These are phyloP conservation scores for Fragaria nilgerrensis DNA, from an alignment of 306 rosid genomes.

Conservation along the genomic window DNA sequence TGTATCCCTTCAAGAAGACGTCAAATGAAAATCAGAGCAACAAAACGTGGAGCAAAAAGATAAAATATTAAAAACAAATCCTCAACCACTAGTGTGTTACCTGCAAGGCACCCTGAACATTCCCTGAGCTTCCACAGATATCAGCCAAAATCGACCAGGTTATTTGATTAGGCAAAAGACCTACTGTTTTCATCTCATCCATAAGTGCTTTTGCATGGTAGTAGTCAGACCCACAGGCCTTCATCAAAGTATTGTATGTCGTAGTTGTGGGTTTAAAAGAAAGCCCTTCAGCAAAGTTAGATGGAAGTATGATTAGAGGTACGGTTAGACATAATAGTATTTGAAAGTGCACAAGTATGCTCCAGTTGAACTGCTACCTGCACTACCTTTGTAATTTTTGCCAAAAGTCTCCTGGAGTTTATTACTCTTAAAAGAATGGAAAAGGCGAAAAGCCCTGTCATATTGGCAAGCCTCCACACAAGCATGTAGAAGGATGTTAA, in stretches of 20 bases:
- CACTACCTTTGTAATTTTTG: constrained; percentile 28
- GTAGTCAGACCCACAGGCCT: constrained; percentile 95
- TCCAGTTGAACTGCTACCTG: constrained; percentile 19
- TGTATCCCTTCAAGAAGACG: constrained; percentile 4
- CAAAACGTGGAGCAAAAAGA: background rate
- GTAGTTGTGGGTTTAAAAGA: constrained; percentile 71
- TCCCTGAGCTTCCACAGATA: constrained; percentile 61
- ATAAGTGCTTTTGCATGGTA: constrained; percentile 74
- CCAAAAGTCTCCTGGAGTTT: constrained; percentile 37
- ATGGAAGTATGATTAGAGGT: constrained; percentile 43
- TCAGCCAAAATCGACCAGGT: constrained; percentile 89
- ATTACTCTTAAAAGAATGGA: constrained; percentile 67
- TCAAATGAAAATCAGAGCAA: constrained; percentile 10
- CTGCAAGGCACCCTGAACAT: constrained; percentile 74
- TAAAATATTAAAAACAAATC: background rate
- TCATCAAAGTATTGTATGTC: constrained; percentile 84
- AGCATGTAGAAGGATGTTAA: constrained; percentile 85
- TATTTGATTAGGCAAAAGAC: constrained; percentile 81
- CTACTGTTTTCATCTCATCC: constrained; percentile 68
- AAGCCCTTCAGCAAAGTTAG: constrained; percentile 51
- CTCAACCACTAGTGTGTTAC: constrained; percentile 34
- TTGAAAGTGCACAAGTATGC: constrained; percentile 20
- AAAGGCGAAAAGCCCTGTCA: constrained; percentile 90
- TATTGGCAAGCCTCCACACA: constrained; percentile 93
- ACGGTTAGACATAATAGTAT: constrained; percentile 30